phyloP scores from a whole-genome alignment of 371 early-diverging fungal genomes.

The Syncephalastrum sp. region DNA sequence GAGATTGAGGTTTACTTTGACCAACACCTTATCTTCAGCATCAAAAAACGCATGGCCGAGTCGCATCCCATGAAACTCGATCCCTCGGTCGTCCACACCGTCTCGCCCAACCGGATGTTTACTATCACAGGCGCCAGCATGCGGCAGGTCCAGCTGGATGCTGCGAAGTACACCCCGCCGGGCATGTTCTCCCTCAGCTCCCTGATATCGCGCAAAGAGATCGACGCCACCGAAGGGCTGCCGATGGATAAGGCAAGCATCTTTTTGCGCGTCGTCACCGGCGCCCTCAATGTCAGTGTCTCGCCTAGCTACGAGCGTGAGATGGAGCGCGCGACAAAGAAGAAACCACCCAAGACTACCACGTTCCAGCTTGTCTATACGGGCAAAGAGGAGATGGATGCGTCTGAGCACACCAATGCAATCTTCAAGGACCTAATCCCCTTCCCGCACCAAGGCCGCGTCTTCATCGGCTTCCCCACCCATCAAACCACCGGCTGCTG shows the following conservation, averaged over 20 bases:
- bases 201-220: constrained; percentile 17
- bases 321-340: constrained; percentile 92
- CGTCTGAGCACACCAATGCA: constrained; percentile 51
- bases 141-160: constrained; percentile 71
- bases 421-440: constrained; percentile 76
- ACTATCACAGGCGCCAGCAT: constrained; percentile 58
- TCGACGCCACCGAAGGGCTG: constrained; percentile 13
- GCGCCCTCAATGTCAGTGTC: constrained; percentile 56
- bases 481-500: constrained; percentile 91
- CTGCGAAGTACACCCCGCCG: constrained; percentile 53
- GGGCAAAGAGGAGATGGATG: constrained; percentile 76
- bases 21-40: constrained; percentile 52
- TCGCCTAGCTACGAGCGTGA: constrained; percentile 59
- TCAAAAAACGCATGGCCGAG: constrained; percentile 65
- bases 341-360: constrained; percentile 79
- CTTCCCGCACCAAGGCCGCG: constrained; percentile 77
- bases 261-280: constrained; percentile 75
- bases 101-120: constrained; percentile 74
- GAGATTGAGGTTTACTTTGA: constrained; percentile 68
- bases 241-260: constrained; percentile 55
- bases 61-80: constrained; percentile 63
- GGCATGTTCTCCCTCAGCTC: constrained; percentile 22
- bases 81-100: constrained; percentile 39
- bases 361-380: constrained; percentile 72
- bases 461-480: constrained; percentile 91